Conservation (phyloP, 306 rosid genomes). For the Cyamopsis tetragonoloba region DNA sequence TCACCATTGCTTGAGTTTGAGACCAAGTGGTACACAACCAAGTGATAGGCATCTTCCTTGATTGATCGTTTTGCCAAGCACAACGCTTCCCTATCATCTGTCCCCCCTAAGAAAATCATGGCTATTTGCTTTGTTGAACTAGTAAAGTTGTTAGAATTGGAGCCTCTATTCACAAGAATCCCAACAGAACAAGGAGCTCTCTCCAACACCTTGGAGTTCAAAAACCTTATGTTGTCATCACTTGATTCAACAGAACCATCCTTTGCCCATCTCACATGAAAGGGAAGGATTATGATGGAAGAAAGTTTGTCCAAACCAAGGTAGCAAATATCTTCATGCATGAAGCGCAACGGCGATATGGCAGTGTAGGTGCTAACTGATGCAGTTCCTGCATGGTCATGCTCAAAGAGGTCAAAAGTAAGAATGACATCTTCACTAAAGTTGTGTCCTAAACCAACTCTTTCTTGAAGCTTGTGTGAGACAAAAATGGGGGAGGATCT, state of each 20-base stretch:
- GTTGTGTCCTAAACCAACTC: neutral
- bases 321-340: slow-evolving; percentile 45
- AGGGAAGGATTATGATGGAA: slow-evolving; percentile 39
- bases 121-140: slow-evolving; percentile 7
- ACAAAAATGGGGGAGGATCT: slow-evolving; percentile 37
- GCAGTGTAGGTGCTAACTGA: slow-evolving; percentile 32
- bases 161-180: slow-evolving; percentile 31
- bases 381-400: neutral
- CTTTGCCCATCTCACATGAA: slow-evolving; percentile 33
- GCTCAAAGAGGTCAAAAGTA: slow-evolving; percentile 29
- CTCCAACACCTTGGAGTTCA: slow-evolving; percentile 33
- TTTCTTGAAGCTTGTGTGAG: slow-evolving; percentile 31
- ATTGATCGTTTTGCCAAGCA: slow-evolving; percentile 32
- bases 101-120: slow-evolving; percentile 44
- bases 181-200: slow-evolving; percentile 45
- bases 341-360: slow-evolving; percentile 30
- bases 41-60: neutral
- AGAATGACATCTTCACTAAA: slow-evolving; percentile 34
- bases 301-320: slow-evolving; percentile 38
- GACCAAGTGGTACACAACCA: slow-evolving; percentile 30
- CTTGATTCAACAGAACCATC: slow-evolving; percentile 28
- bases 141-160: neutral
- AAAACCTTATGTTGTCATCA: slow-evolving; percentile 13
- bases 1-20: neutral
- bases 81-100: slow-evolving; percentile 49